Percentiles rank a stretch among this genome's conserved stretches.
Evolutionary conservation across 257 asterid species (phyloP).

Genomic region (Ligustrum vulgare): DNA sequence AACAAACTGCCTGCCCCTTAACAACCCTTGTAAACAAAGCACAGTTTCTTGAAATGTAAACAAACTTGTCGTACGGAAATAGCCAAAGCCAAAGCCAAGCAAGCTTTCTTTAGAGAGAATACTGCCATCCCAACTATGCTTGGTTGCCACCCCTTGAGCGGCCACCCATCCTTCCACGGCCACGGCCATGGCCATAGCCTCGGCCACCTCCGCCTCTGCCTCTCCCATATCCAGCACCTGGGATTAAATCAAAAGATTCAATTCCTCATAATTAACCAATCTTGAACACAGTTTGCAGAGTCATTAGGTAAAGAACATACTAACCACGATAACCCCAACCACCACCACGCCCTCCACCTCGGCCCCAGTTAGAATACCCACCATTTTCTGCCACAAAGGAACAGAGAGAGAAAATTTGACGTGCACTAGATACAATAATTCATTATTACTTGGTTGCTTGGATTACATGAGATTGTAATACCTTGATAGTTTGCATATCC

Average conservation of each 20-base stretch:
- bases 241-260: not conserved
- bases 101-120: slow-evolving; percentile 28
- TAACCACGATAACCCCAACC: slow-evolving; percentile 70
- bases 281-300: not conserved
- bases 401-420: not conserved
- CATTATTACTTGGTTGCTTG: not conserved
- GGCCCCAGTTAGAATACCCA: slow-evolving; percentile 41
- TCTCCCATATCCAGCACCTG: slow-evolving; percentile 76
- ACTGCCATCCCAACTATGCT: slow-evolving; percentile 32
- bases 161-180: slow-evolving; percentile 54
- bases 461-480: not conserved
- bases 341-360: slow-evolving; percentile 53
- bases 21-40: slow-evolving; percentile 14
- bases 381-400: slow-evolving; percentile 44
- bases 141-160: slow-evolving; percentile 39
- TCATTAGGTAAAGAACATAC: slow-evolving; percentile 21
- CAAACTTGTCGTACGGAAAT: slow-evolving; percentile 20
- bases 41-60: slow-evolving; percentile 11
- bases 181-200: slow-evolving; percentile 57
- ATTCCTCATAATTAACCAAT: not conserved
- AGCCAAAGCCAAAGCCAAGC: slow-evolving; percentile 23
- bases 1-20: slow-evolving; percentile 20
- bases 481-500: slow-evolving; percentile 65
- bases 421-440: not conserved
- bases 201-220: slow-evolving; percentile 81